A percentile compares a stretch with the other conserved stretches of the same genome.
Evolutionary conservation across 208 protist genomes (phyloP).

Genomic region (Trypanosoma platydactyli): DNA sequence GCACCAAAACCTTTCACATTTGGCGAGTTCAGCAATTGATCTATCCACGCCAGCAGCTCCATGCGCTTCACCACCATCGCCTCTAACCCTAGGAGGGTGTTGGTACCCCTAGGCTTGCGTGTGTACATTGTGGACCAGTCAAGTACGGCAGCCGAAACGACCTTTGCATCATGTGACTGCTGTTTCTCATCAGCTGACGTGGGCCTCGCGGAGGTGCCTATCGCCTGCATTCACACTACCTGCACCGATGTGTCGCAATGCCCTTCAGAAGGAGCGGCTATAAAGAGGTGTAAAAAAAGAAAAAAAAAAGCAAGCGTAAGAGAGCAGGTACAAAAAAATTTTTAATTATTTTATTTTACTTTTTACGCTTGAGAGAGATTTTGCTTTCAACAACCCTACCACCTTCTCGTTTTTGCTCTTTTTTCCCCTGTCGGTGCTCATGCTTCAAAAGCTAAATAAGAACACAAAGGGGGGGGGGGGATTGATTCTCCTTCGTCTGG

Average conservation of each 20-base stretch:
- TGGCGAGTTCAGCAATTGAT: conserved; percentile 73
- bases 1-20: conserved; percentile 50
- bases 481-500: too few species aligned
- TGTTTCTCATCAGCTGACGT: conserved; percentile 14
- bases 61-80: conserved; percentile 85
- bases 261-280: neutral
- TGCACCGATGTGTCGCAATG: too few species aligned
- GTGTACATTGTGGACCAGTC: conserved; percentile 85
- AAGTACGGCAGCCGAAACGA: conserved; percentile 3
- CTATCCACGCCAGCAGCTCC: conserved; percentile 87
- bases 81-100: conserved; percentile 80
- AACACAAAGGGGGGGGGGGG: too few species aligned
- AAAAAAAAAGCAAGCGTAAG: conserved; percentile 25
- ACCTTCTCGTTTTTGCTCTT: neutral
- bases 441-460: too few species aligned
- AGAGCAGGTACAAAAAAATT: conserved; percentile 7
- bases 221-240: conserved; percentile 28
- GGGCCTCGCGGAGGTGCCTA: conserved; percentile 21
- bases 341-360: conserved; percentile 1
- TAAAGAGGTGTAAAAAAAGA: conserved; percentile 17
- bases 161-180: conserved; percentile 3
- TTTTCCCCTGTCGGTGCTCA: too few species aligned
- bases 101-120: conserved; percentile 53
- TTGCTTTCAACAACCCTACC: neutral
- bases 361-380: conserved; percentile 2